Conservation (phyloP, 179 eudicot genomes). For the Gypsophila paniculata region DNA sequence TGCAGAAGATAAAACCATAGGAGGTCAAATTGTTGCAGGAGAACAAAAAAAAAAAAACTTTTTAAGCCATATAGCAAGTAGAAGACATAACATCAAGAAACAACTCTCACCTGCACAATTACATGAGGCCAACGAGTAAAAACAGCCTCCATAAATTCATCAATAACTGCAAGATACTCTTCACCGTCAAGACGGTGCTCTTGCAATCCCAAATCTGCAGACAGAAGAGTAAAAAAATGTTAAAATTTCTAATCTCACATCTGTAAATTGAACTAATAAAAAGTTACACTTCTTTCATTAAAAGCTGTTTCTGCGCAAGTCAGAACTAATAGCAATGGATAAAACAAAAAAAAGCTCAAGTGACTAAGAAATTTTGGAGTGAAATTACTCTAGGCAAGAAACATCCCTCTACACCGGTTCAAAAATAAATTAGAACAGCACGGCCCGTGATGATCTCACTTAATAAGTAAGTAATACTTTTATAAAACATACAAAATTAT, state of each 20-base stretch:
- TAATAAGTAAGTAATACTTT: not conserved
- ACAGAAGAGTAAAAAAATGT: slow-evolving; percentile 9
- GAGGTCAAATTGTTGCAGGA: not conserved
- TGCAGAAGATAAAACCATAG: slow-evolving; percentile 23
- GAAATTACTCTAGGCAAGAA: slow-evolving; percentile 7
- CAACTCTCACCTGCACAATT: slow-evolving; percentile 75
- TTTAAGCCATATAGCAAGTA: not conserved
- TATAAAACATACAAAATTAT: not conserved
- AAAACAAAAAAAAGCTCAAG: not conserved
- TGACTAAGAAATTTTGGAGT: not conserved
- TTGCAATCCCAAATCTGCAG: slow-evolving; percentile 85
- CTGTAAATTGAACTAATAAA: not conserved
- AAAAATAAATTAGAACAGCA: not conserved
- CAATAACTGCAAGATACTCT: slow-evolving; percentile 79
- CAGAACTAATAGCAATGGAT: not conserved
- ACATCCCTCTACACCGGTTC: not conserved
- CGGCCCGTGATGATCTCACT: slow-evolving; percentile 1
- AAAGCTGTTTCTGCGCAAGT: not conserved
- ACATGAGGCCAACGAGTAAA: slow-evolving; percentile 96
- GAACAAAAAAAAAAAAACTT: not conserved
- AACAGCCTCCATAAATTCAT: slow-evolving; percentile 96
- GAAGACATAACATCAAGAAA: not conserved
- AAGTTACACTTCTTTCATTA: not conserved
- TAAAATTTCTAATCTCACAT: not conserved
- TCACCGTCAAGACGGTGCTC: slow-evolving; percentile 93